Evolutionary conservation across 331 rosid genomes (phyloP).

Genomic region (Cydonia oblonga): DNA sequence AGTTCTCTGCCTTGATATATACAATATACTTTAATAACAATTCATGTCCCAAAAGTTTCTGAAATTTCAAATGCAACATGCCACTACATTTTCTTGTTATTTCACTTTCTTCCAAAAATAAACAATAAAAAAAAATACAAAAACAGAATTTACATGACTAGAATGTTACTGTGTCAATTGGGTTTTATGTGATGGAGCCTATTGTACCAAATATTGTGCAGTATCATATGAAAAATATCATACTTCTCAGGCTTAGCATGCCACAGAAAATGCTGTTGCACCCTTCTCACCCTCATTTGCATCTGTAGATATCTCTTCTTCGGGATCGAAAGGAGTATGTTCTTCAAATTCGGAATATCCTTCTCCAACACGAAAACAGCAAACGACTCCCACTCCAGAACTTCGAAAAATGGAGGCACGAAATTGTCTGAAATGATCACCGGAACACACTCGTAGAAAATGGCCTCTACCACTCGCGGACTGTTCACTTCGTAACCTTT

Average conservation of each 20-base stretch:
- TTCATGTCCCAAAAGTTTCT: not conserved
- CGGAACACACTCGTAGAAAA: conserved; percentile 71
- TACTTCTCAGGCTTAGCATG: conserved; percentile 69
- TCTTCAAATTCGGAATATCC: conserved; percentile 69
- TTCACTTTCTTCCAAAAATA: not conserved
- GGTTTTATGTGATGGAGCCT: conserved; percentile 45
- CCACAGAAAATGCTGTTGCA: conserved; percentile 87
- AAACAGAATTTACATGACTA: not conserved
- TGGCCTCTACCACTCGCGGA: conserved; percentile 83
- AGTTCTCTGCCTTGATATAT: not conserved
- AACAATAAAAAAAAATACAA: not conserved
- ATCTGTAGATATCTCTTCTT: conserved; percentile 53
- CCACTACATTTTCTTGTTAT: not conserved
- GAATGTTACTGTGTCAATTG: conserved; percentile 13
- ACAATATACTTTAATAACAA: not conserved
- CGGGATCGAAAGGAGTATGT: conserved; percentile 59
- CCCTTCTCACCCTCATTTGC: conserved; percentile 70
- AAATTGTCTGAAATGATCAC: conserved; percentile 90
- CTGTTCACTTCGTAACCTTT: conserved; percentile 94
- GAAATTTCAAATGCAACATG: not conserved
- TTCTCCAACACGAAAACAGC: conserved; percentile 69
- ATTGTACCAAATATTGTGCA: conserved; percentile 81
- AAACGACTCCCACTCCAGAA: conserved; percentile 82
- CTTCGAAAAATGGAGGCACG: conserved; percentile 83
- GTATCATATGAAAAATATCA: conserved; percentile 84